Evolutionary conservation across 805 yeast genomes (phyloP).

Genomic region (Zygoascus flipseniorum): DNA sequence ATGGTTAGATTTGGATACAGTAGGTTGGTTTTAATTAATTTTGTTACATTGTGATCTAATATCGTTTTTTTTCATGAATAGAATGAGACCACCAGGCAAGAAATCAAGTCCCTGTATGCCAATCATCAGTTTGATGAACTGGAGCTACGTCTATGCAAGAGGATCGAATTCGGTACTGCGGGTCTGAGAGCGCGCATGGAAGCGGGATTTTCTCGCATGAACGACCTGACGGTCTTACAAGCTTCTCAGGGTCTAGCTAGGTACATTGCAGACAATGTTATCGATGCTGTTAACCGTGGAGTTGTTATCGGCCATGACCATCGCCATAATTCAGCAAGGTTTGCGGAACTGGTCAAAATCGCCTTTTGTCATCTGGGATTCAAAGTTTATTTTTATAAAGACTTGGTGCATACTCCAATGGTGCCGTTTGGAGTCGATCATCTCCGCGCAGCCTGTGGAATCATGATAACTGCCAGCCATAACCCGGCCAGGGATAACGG

Average conservation of each 20-base stretch:
- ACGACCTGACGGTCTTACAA: slow-evolving; percentile 79
- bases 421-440: slow-evolving; percentile 80
- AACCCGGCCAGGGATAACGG: slow-evolving; percentile 63
- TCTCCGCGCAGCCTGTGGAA: slow-evolving; percentile 62
- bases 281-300: slow-evolving; percentile 28
- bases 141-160: slow-evolving; percentile 39
- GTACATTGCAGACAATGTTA: slow-evolving; percentile 25
- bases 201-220: slow-evolving; percentile 85
- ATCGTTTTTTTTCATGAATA: background rate
- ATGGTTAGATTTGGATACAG: slow-evolving; percentile 17
- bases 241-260: slow-evolving; percentile 49
- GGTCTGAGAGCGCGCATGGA: slow-evolving; percentile 85
- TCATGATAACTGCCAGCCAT: slow-evolving; percentile 83
- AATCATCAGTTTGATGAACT: slow-evolving; percentile 36
- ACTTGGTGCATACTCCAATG: slow-evolving; percentile 68
- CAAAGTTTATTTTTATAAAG: slow-evolving; percentile 43
- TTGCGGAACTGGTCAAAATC: slow-evolving; percentile 71
- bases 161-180: slow-evolving; percentile 88
- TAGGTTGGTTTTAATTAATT: slow-evolving; percentile 1
- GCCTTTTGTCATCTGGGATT: slow-evolving; percentile 64
- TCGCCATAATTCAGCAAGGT: slow-evolving; percentile 66
- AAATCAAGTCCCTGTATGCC: slow-evolving; percentile 41
- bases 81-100: slow-evolving; percentile 38
- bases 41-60: background rate
- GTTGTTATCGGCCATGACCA: slow-evolving; percentile 91